Conservation (phyloP, 129 eudicot species). For the Silybum marianum region DNA sequence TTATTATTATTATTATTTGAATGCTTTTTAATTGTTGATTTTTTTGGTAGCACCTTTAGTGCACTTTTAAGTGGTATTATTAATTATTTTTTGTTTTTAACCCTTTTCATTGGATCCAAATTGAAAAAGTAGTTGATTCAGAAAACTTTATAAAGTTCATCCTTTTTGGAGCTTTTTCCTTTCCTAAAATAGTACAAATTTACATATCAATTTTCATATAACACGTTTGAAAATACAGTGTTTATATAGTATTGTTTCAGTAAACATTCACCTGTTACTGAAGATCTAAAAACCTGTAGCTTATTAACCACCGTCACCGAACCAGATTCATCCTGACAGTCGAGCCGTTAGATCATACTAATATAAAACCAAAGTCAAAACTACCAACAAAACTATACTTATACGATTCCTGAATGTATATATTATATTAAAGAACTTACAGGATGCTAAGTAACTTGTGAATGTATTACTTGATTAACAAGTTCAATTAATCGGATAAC, state of each 20-base stretch:
- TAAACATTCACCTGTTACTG: not conserved
- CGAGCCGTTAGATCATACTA: not conserved
- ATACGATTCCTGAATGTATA: constrained; percentile 5
- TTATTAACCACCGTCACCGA: too few relatives aligned
- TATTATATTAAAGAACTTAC: constrained; percentile 15
- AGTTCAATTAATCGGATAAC: constrained; percentile 30
- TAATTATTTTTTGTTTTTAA: not conserved
- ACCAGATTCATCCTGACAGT: not conserved
- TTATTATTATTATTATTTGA: not conserved
- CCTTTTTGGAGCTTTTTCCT: too few relatives aligned
- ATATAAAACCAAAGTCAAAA: constrained; percentile 5
- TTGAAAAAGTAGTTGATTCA: constrained; percentile 3
- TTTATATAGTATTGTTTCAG: not conserved
- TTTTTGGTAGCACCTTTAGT: constrained; percentile 38
- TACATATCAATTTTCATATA: not conserved
- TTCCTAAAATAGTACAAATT: too few relatives aligned
- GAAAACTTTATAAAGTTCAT: not conserved
- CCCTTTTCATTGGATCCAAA: constrained; percentile 26
- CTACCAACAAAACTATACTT: not conserved
- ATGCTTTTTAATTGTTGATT: constrained; percentile 13
- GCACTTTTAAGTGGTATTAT: constrained; percentile 32
- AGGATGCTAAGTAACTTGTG: not conserved
- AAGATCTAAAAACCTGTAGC: not conserved
- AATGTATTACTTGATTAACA: constrained; percentile 24
- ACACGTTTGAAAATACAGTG: not conserved